A percentile compares a stretch with the other conserved stretches of the same genome.
phyloP scores from a whole-genome alignment of 169 alveolate species.

The Plasmodium coatneyi region DNA sequence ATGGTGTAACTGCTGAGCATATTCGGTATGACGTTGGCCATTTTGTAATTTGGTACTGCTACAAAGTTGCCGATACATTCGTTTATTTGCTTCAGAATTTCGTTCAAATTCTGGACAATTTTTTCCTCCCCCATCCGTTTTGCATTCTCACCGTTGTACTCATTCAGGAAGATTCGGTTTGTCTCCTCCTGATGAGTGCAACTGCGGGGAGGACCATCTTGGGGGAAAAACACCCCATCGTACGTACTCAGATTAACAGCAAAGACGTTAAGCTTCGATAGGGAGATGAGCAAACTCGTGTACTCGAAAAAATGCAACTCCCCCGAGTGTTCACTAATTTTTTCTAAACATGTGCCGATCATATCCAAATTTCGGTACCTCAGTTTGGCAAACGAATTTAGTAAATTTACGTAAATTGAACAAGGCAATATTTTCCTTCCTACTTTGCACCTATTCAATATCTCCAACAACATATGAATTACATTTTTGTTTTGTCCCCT shows the following conservation, averaged over 20 bases:
- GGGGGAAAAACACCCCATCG: neutral
- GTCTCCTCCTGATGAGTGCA: neutral
- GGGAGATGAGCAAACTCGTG: constrained; percentile 41
- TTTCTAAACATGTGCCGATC: constrained; percentile 24
- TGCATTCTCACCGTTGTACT: neutral
- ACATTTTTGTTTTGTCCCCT: constrained; percentile 31
- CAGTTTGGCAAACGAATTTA: constrained; percentile 64
- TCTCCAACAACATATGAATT: constrained; percentile 18
- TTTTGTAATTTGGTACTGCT: constrained; percentile 21
- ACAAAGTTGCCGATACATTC: constrained; percentile 10
- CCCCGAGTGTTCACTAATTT: constrained; percentile 20
- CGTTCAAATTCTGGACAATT: constrained; percentile 8
- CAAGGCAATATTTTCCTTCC: neutral
- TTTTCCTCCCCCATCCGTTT: neutral
- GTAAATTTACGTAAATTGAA: constrained; percentile 30
- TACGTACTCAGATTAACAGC: constrained; percentile 13
- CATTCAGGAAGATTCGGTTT: constrained; percentile 25
- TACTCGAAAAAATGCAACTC: constrained; percentile 37
- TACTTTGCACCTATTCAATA: constrained; percentile 1
- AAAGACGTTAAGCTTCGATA: constrained; percentile 52
- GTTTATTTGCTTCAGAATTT: constrained; percentile 25
- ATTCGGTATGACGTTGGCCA: constrained; percentile 37
- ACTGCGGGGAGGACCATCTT: neutral
- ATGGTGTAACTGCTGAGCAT: constrained; percentile 13
- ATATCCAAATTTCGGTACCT: constrained; percentile 40